Evolutionary conservation across 352 stramenopile species (phyloP).

Genomic region (Pelagophyceae sp.): DNA sequence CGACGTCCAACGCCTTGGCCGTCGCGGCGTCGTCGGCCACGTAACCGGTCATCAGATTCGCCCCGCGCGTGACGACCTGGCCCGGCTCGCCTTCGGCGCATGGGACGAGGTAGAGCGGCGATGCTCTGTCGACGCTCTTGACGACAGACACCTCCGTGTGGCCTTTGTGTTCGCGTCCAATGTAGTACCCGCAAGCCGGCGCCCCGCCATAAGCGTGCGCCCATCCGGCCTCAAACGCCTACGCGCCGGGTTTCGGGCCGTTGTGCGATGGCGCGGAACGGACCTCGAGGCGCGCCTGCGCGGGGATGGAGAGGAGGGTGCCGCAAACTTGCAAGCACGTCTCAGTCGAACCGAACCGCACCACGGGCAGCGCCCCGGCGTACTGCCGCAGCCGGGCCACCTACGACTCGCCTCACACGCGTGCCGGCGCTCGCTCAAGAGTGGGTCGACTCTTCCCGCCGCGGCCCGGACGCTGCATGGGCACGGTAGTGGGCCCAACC

Average conservation of each 20-base stretch:
- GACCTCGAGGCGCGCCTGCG: slow-evolving; percentile 17
- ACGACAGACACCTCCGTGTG: slow-evolving; percentile 30
- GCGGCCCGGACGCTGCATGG: too few relatives aligned
- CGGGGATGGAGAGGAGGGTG: slow-evolving; percentile 19
- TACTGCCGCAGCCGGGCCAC: slow-evolving; percentile 17
- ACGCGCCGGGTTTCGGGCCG: too few relatives aligned
- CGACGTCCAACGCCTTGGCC: slow-evolving; percentile 13
- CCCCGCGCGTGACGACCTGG: slow-evolving; percentile 27
- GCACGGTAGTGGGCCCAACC: slow-evolving; percentile 32
- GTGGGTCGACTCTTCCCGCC: too few relatives aligned
- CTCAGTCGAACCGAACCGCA: slow-evolving; percentile 35
- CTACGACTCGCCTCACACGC: too few relatives aligned
- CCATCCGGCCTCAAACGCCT: slow-evolving; percentile 33
- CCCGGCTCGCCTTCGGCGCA: slow-evolving; percentile 29
- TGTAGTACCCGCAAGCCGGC: slow-evolving; percentile 28
- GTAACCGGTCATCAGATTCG: slow-evolving; percentile 34
- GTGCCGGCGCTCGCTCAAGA: too few relatives aligned
- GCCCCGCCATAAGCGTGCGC: slow-evolving; percentile 12
- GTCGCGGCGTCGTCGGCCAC: slow-evolving; percentile 25
- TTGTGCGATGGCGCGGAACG: too few relatives aligned
- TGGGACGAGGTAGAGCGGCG: slow-evolving; percentile 19
- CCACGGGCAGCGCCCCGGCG: slow-evolving; percentile 20
- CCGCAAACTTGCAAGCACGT: slow-evolving; percentile 34
- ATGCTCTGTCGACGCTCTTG: slow-evolving; percentile 14
- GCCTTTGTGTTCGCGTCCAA: slow-evolving; percentile 24